phyloP scores from a whole-genome alignment of 768 basidiomycete species.

The Tylopilus subfusipes region DNA sequence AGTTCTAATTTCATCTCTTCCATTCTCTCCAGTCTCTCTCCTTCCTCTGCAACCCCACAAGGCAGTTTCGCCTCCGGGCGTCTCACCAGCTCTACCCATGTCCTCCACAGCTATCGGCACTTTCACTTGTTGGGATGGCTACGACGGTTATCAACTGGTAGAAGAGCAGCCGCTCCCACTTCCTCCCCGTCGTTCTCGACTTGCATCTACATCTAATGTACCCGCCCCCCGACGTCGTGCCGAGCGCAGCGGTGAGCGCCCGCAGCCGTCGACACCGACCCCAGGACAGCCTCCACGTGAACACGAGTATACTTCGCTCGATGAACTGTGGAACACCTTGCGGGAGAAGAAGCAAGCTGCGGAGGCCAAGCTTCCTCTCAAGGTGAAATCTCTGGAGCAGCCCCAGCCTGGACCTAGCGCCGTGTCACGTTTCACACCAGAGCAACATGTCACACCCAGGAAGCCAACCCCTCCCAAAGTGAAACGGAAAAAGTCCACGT shows the following conservation, averaged over 20 bases:
- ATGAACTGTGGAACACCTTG: constrained; percentile 64
- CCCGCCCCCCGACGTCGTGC: constrained; percentile 10
- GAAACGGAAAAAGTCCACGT: constrained; percentile 66
- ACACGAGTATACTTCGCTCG: constrained; percentile 37
- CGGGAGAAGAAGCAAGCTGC: constrained; percentile 61
- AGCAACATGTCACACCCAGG: constrained; percentile 22
- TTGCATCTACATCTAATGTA: constrained; percentile 17
- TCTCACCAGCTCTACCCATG: constrained; percentile 19
- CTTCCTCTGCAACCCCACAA: constrained; percentile 21
- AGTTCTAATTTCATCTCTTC: constrained; percentile 24
- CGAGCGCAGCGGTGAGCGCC: constrained; percentile 23
- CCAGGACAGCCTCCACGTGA: constrained; percentile 15
- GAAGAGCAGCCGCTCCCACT: constrained; percentile 15
- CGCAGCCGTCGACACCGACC: constrained; percentile 13
- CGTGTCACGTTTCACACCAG: constrained; percentile 22
- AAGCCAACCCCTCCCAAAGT: constrained; percentile 39
- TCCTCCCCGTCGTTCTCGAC: constrained; percentile 22
- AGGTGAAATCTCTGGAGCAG: constrained; percentile 63
- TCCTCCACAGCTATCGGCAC: constrained; percentile 33
- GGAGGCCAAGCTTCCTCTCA: constrained; percentile 65
- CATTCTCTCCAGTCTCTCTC: constrained; percentile 13
- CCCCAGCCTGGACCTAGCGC: constrained; percentile 22
- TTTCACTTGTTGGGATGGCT: constrained; percentile 34
- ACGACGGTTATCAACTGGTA: constrained; percentile 27
- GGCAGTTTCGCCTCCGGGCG: constrained; percentile 19